Base-by-base conservation (phyloP, 495 filamentous ascomycete genomes). In the Podospora didyma region DNA sequence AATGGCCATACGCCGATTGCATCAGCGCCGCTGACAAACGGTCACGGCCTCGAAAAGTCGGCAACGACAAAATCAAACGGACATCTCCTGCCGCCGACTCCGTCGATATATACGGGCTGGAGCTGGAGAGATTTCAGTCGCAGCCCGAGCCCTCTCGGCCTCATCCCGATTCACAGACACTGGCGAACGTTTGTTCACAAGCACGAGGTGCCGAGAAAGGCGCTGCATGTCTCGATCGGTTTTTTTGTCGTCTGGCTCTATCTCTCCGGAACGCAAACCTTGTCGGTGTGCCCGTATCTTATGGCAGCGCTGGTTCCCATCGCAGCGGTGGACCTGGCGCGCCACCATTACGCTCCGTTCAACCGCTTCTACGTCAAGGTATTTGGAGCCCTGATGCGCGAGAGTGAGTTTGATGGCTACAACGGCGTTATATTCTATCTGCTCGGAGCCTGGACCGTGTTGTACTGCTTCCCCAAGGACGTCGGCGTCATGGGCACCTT, bases 381-480 rank as follows among this genome's bases (percentile, higher is more conserved):
- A 35, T 65, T 96, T 19, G 94, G 94, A 34, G 89, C 91, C 14
- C 77, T 97, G 55, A 99, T 99, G 94, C 88, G 94, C 53, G 94
- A 99, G 76, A 89, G 86, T 53, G 94, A 99, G 73, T 96, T 92
- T 52, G 75, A 82, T 16, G 89, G 89, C 34, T 97, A 88, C 77
- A 99, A 99, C 67, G 94, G 94, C 41, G 93, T 97, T 51, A 92
- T 99, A 53, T 96, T 89, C 81, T 99, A 97, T 65, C 82, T 99
- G 6, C 80, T 96, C 11, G 94, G 94, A 14, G 86, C 92, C 20
- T 97, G 90, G 78, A 80, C 83, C 17, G 92, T 89, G 22, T 80
- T 99, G 42, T 79, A 83, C 54, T 92, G 90, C 71, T 92, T 92
- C 69, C 92, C 92, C 23, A 97, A 97, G 70, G 94, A 99, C 61